These are phyloP conservation scores for Trichocladium antarcticum DNA, from an alignment of 495 filamentous ascomycete species.

Conservation along the genomic window DNA sequence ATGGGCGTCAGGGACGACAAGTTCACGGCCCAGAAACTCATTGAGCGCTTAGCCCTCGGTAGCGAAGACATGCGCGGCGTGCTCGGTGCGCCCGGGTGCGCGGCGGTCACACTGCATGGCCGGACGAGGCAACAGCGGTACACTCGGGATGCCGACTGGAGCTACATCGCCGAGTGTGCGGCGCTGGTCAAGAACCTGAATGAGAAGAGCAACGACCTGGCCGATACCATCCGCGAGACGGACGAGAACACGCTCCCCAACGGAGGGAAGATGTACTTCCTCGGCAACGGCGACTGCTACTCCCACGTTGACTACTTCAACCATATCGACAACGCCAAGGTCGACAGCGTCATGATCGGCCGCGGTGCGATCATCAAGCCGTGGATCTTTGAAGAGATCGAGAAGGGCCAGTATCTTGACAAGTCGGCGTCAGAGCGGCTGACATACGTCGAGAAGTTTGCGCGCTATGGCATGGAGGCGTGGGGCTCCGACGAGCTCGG, in stretches of 20 bases:
- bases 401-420: conserved; percentile 82
- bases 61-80: conserved; percentile 52
- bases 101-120: conserved; percentile 89
- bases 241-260: conserved; percentile 54
- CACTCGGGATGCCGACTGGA: conserved; percentile 79
- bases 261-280: conserved; percentile 64
- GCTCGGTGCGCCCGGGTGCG: conserved; percentile 63
- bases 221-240: conserved; percentile 66
- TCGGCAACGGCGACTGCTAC: conserved; percentile 94
- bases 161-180: conserved; percentile 81
- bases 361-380: conserved; percentile 91
- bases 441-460: conserved; percentile 76
- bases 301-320: conserved; percentile 79
- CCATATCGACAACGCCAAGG: conserved; percentile 62
- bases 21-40: conserved; percentile 68
- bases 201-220: conserved; percentile 45
- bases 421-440: conserved; percentile 83
- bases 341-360: conserved; percentile 85
- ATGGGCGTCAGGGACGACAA: conserved; percentile 75
- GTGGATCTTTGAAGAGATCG: conserved; percentile 96
- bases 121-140: conserved; percentile 90
- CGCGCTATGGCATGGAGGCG: conserved; percentile 74
- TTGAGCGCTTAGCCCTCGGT: conserved; percentile 72
- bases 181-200: conserved; percentile 72
- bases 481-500: conserved; percentile 95